A percentile compares a stretch with the other conserved stretches of the same genome.
Evolutionary conservation across 2,329 filamentous ascomycete species (phyloP).

Genomic region (Verticillium klebahnii): DNA sequence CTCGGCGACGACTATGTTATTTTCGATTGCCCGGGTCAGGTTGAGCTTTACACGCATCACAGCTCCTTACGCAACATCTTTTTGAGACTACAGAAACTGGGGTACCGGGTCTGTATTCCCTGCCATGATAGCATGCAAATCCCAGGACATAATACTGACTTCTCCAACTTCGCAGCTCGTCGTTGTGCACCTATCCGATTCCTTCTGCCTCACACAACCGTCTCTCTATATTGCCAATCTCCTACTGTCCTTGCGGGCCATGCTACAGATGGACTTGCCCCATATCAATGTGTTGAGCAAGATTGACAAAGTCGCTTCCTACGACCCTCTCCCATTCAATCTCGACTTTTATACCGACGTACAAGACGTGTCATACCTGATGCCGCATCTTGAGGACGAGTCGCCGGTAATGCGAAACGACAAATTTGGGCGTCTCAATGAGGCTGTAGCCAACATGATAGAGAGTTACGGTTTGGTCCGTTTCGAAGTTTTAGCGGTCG

Average conservation of each 20-base stretch:
- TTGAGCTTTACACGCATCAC: conserved; percentile 96
- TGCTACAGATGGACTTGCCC: conserved; percentile 97
- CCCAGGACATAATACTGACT: neutral
- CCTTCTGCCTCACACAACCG: conserved; percentile 86
- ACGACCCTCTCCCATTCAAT: conserved; percentile 86
- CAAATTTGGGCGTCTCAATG: conserved; percentile 82
- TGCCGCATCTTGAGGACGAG: conserved; percentile 76
- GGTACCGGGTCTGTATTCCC: conserved; percentile 69
- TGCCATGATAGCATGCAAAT: neutral
- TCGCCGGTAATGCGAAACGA: conserved; percentile 62
- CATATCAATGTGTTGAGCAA: conserved; percentile 96
- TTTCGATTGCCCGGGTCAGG: conserved; percentile 95
- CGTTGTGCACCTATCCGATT: conserved; percentile 89
- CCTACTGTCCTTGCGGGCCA: conserved; percentile 86
- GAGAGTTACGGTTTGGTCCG: conserved; percentile 85
- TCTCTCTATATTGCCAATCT: conserved; percentile 94
- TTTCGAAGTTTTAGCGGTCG: conserved; percentile 91
- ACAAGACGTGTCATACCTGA: conserved; percentile 81
- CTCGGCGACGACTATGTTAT: conserved; percentile 87
- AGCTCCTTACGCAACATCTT: conserved; percentile 88
- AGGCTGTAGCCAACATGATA: conserved; percentile 80
- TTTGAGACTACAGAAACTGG: conserved; percentile 81
- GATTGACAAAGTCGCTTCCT: conserved; percentile 87
- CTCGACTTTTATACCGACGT: conserved; percentile 97
- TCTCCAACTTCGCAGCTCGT: conserved; percentile 60